Evolutionary conservation across 805 yeast genomes (phyloP), one percentile per base, ranked within the genome.

Genomic region (Lachancea kluyveri): DNA sequence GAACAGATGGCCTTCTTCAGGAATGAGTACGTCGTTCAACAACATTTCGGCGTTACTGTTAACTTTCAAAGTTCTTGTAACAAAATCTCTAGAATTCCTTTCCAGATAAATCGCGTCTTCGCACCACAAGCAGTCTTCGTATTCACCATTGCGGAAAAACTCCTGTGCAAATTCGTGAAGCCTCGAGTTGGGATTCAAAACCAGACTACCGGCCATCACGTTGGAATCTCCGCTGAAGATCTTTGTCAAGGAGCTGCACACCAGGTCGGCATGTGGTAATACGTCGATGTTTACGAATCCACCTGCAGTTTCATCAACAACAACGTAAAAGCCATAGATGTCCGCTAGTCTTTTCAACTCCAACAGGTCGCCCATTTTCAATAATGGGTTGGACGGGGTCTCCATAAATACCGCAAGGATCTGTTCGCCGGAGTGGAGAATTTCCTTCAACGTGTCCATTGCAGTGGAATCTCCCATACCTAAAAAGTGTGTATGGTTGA

Each of bases 301-400:
- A 10, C 96, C 96, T 14, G 88, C 82, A 1, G 97, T 92, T 52
- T 92, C 98, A 60, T 92, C 98, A 23, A 92, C 80, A 11, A 84
- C 83, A 20, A 92, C 75, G 10, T 78, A 77, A 59, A 92, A 92
- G 2, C 71, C 68, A 60, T 70, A 83, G 44, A 78, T 65, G 38
- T 74, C 74, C 3, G 94, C 77, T 33, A 92, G 66, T 33, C 67
- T 52, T 35, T 79, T 70, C 37, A 87, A 71, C 45, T 77, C 71
- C 24, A 54, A 54, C 48, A 92, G 62, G 53, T 94, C 74, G 1
- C 96, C 95, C 26, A 95, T 81, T 50, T 77, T 81, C 40, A 94
- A 64, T 39, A 88, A 63, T n/a, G 97, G 97, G 56, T 88, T 88
- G 0, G 95, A 81, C 1, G 99, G 98, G 39, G 94, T 80, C 58